Evolutionary conservation across 495 filamentous ascomycete genomes (phyloP), one percentile per base, ranked within the genome.

Genomic region (Neurospora tetraspora): DNA sequence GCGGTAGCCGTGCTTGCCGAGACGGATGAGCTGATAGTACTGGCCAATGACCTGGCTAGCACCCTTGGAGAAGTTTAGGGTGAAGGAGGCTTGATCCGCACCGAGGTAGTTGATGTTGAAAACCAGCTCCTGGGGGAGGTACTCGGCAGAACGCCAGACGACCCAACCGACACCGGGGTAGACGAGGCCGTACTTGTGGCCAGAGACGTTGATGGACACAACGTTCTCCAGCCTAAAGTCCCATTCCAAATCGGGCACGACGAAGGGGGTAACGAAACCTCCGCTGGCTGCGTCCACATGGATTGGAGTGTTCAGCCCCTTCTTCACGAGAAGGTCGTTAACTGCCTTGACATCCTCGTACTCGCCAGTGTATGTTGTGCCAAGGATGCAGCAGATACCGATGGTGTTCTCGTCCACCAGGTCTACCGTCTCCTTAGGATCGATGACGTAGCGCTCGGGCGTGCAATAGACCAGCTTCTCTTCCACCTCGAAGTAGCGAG

Each of bases 61-160:
- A 72, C 94, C 94, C 81, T 96, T 95, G 80, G 91, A 94, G 85
- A 97, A 97, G 85, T 97, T 97, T 70, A 97, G 87, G n/a, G 94
- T 97, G 85, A 97, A 97, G 70, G 93, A 96, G n/a, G 94, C 90
- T 82, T 97, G 94, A 76, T 97, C 93, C 34, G 94, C 92, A 71
- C 94, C 94, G 3, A 97, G 90, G 80, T 97, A 97, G 84, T 97
- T 97, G 87, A 97, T 95, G 86, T 96, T 97, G 88, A 97, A 97
- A 77, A 97, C 92, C 43, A 97, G 89, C 79, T 97, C 94, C 80
- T 94, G 85, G 31, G 94, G 94, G 1, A 97, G 86, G 81, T 86
- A 96, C 77, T 95, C 89, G 3, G 92, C 91, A 40, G 90, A 86
- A 39, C 94, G 88, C 93, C 94, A 97, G 74, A 97, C 86, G 27